phyloP scores from a whole-genome alignment of 495 filamentous ascomycete genomes.

The Talaromyces wortmannii region DNA sequence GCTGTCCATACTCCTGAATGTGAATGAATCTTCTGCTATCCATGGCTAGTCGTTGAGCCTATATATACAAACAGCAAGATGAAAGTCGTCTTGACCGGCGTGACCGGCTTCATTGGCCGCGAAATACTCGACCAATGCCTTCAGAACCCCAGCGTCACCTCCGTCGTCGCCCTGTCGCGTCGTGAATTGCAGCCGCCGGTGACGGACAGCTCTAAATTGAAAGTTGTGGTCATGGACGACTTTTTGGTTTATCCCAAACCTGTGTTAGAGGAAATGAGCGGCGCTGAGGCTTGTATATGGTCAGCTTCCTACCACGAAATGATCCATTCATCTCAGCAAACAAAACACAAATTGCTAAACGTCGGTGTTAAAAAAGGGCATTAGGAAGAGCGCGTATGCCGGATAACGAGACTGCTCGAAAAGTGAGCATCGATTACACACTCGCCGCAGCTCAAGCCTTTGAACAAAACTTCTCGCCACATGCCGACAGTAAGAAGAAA shows the following conservation, averaged over 20 bases:
- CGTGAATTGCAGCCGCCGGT: slow-evolving; percentile 19
- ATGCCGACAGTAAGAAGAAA: slow-evolving; percentile 9
- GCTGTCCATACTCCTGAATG: neutral
- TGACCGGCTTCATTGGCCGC: slow-evolving; percentile 44
- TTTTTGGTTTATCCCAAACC: slow-evolving; percentile 33
- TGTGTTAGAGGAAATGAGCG: slow-evolving; percentile 27
- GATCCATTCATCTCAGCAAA: neutral
- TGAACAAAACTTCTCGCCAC: slow-evolving; percentile 3
- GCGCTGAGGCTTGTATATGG: slow-evolving; percentile 37
- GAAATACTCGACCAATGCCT: slow-evolving; percentile 43
- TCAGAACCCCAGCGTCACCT: slow-evolving; percentile 32
- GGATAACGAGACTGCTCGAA: slow-evolving; percentile 12
- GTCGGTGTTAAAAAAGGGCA: neutral
- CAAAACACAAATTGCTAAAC: too few relatives aligned
- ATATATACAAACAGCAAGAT: slow-evolving; percentile 12
- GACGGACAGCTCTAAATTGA: slow-evolving; percentile 28
- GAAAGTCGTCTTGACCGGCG: slow-evolving; percentile 47
- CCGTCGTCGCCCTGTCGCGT: slow-evolving; percentile 40
- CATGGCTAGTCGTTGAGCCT: too few relatives aligned
- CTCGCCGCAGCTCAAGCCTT: slow-evolving; percentile 35
- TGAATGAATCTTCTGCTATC: neutral
- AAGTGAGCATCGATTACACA: slow-evolving; percentile 38
- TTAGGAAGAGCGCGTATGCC: slow-evolving; percentile 6
- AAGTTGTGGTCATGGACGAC: slow-evolving; percentile 34
- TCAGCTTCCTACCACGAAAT: slow-evolving; percentile 31